Percentiles rank a stretch among this genome's conserved stretches.
These are phyloP conservation scores for Lophiostoma macrostomum DNA, from an alignment of 495 filamentous ascomycete genomes.

Conservation along the genomic window DNA sequence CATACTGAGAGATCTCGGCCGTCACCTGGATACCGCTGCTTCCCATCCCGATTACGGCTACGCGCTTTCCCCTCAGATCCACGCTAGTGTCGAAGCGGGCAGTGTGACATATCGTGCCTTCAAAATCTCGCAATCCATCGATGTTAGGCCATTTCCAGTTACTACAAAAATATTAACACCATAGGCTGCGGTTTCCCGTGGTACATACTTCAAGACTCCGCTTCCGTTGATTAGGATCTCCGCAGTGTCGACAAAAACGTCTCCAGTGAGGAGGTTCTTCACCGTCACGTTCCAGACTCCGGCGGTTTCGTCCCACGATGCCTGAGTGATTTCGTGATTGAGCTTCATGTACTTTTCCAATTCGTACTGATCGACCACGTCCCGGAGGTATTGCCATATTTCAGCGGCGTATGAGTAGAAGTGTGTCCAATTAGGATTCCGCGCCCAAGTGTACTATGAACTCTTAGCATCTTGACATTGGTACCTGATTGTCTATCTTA, in stretches of 20 bases:
- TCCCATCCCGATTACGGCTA: slow-evolving; percentile 42
- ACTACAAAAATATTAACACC: too few relatives aligned
- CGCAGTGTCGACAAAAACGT: slow-evolving; percentile 37
- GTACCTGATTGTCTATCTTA: slow-evolving; percentile 43
- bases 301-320: slow-evolving; percentile 35
- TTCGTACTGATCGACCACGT: slow-evolving; percentile 44
- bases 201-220: slow-evolving; percentile 46
- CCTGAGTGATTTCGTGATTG: slow-evolving; percentile 36
- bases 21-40: slow-evolving; percentile 43
- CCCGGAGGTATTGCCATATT: slow-evolving; percentile 46
- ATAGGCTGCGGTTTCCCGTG: too few relatives aligned
- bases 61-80: slow-evolving; percentile 39
- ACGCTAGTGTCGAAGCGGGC: slow-evolving; percentile 41
- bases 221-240: slow-evolving; percentile 44
- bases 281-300: slow-evolving; percentile 40
- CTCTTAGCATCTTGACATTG: too few relatives aligned
- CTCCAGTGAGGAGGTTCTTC: slow-evolving; percentile 33
- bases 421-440: too few relatives aligned
- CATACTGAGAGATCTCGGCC: slow-evolving; percentile 36
- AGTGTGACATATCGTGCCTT: slow-evolving; percentile 43
- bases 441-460: too few relatives aligned
- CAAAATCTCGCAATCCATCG: slow-evolving; percentile 37
- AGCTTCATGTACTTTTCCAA: slow-evolving; percentile 43
- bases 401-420: slow-evolving; percentile 44
- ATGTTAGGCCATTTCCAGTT: slow-evolving; percentile 42